Evolutionary conservation across 1,284 basidiomycete genomes (phyloP).

Genomic region (Ganoderma sp.): DNA sequence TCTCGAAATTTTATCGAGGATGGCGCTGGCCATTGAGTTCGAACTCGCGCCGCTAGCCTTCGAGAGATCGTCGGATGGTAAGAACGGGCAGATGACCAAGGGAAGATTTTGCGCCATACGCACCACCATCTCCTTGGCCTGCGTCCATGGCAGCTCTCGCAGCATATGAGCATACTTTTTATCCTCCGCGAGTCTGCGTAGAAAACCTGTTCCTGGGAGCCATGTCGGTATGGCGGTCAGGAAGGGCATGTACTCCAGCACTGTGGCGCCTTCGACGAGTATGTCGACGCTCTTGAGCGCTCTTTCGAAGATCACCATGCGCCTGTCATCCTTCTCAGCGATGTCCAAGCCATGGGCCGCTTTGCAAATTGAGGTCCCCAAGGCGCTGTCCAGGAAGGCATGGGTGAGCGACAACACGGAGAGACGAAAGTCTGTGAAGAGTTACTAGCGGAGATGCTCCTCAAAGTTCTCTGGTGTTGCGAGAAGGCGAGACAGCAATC

Average conservation of each 20-base stretch:
- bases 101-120: not conserved
- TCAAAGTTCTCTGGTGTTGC: not conserved
- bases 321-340: conserved; percentile 6
- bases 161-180: not conserved
- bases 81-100: not conserved
- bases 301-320: conserved; percentile 11
- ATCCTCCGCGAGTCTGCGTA: conserved; percentile 10
- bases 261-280: conserved; percentile 2
- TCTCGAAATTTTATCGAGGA: conserved; percentile 4
- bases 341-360: conserved; percentile 7
- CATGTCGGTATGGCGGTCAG: conserved; percentile 11
- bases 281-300: conserved; percentile 11
- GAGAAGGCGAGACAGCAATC: not conserved
- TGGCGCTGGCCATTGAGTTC: conserved; percentile 1
- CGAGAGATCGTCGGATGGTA: no score
- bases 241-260: conserved; percentile 29
- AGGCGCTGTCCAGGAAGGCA: conserved; percentile 2
- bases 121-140: conserved; percentile 8
- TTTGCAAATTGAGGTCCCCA: conserved; percentile 4
- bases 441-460: conserved; percentile 2
- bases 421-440: not conserved
- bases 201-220: conserved; percentile 11
- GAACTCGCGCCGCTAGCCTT: not conserved
- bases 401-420: not conserved
- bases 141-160: conserved; percentile 13